These are phyloP conservation scores for Saccharomycopsis sp. DNA, from an alignment of 805 yeast species.

Conservation along the genomic window DNA sequence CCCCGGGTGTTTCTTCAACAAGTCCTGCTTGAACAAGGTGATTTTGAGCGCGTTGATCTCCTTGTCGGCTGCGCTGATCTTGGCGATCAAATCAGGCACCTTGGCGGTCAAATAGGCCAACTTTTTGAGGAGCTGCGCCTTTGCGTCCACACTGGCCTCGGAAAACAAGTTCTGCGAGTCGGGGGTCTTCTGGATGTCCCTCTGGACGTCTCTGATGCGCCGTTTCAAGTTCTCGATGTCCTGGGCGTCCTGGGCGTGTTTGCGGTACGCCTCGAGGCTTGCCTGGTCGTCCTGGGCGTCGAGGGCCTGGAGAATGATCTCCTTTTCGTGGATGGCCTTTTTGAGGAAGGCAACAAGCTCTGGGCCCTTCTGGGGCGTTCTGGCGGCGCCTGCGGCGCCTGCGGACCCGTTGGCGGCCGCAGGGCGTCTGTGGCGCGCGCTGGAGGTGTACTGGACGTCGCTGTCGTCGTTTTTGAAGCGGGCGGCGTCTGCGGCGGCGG, in stretches of 20 bases:
- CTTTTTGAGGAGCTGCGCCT: conserved; percentile 45
- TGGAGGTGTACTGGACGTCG: conserved; percentile 58
- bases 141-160: conserved; percentile 31
- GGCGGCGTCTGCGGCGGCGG: conserved; percentile 24
- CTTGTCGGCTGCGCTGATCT: conserved; percentile 56
- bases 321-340: conserved; percentile 64
- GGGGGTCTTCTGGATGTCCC: conserved; percentile 26
- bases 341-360: conserved; percentile 47
- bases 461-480: conserved; percentile 72
- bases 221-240: conserved; percentile 61
- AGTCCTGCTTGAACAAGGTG: conserved; percentile 49
- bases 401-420: conserved; percentile 22
- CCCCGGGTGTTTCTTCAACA: conserved; percentile 60
- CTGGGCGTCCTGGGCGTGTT: conserved; percentile 33
- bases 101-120: conserved; percentile 59
- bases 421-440: conserved; percentile 50
- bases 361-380: conserved; percentile 15
- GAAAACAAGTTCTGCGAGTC: conserved; percentile 28
- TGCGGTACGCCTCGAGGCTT: conserved; percentile 25
- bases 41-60: conserved; percentile 62
- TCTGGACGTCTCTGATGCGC: conserved; percentile 44
- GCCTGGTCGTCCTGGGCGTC: conserved; percentile 52
- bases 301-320: conserved; percentile 60
- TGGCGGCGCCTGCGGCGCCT: conserved; percentile 21
- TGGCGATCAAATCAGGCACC: conserved; percentile 63